Percentiles rank a stretch among this genome's conserved stretches.
phyloP scores from a whole-genome alignment of 306 rosid genomes.

The Phaseolus lunatus region DNA sequence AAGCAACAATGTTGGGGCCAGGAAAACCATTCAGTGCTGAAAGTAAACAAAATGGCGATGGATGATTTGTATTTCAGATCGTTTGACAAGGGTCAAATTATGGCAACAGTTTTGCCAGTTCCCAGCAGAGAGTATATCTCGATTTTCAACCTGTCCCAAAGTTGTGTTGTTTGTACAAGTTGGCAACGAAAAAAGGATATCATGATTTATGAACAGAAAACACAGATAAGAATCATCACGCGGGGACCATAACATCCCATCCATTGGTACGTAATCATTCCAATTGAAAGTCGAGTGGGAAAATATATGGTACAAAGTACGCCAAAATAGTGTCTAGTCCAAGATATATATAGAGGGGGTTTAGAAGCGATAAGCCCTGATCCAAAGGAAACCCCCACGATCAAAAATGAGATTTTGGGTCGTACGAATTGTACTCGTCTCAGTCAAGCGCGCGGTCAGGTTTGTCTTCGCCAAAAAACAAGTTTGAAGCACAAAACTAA shows the following conservation, averaged over 20 bases:
- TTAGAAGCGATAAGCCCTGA: slow-evolving; percentile 31
- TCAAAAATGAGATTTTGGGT: slow-evolving; percentile 26
- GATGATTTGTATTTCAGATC: background rate
- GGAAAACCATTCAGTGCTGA: background rate
- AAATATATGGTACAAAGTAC: slow-evolving; percentile 36
- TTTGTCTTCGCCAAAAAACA: slow-evolving; percentile 43
- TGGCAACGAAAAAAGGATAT: slow-evolving; percentile 37
- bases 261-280: slow-evolving; percentile 26
- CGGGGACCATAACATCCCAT: slow-evolving; percentile 35
- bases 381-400: slow-evolving; percentile 31
- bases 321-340: slow-evolving; percentile 37
- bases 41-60: background rate
- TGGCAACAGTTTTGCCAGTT: slow-evolving; percentile 23
- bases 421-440: slow-evolving; percentile 43
- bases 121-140: background rate
- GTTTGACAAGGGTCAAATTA: slow-evolving; percentile 30
- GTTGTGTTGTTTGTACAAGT: slow-evolving; percentile 35
- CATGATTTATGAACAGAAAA: slow-evolving; percentile 39
- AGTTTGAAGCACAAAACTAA: slow-evolving; percentile 34
- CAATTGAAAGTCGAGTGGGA: background rate
- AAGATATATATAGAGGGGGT: slow-evolving; percentile 1
- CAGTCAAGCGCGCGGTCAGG: slow-evolving; percentile 12
- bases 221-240: slow-evolving; percentile 28
- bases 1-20: slow-evolving; percentile 13
- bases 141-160: slow-evolving; percentile 2